A percentile compares a stretch with the other conserved stretches of the same genome.
phyloP scores from a whole-genome alignment of 106 monocot species.

The Apostasia ramifera region DNA sequence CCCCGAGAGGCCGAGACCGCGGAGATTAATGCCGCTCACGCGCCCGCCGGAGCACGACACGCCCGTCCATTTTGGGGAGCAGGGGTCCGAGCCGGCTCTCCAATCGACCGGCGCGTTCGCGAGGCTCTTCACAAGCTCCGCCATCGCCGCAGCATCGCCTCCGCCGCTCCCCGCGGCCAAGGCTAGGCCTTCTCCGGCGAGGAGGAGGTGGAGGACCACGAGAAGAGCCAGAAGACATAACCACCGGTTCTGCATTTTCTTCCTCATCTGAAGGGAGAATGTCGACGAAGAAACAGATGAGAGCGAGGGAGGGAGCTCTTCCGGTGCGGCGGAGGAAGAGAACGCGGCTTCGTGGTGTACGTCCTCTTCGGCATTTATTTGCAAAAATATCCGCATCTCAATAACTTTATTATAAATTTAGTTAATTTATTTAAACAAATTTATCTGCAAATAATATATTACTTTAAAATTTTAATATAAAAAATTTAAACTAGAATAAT shows the following conservation, averaged over 20 bases:
- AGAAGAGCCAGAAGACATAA: background rate
- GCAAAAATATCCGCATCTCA: no score
- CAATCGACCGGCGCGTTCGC: conserved; percentile 4
- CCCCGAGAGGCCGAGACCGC: conserved; percentile 23
- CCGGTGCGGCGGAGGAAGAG: no score
- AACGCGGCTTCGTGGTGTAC: no score
- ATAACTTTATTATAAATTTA: no score
- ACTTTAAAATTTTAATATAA: no score
- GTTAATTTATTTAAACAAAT: no score
- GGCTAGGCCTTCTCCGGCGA: background rate
- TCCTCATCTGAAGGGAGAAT: background rate
- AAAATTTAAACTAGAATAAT: no score
- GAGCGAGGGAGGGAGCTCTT: background rate
- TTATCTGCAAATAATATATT: no score
- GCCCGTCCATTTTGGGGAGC: conserved; percentile 40
- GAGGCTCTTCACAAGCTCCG: conserved; percentile 1
- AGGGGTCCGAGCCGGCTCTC: conserved; percentile 19
- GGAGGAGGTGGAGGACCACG: background rate
- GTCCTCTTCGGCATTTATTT: no score
- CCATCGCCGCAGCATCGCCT: conserved; percentile 9
- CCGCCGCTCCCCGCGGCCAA: background rate
- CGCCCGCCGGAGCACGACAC: conserved; percentile 40
- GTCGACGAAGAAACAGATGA: background rate
- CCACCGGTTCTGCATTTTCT: background rate
- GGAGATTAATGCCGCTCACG: conserved; percentile 46